Base-by-base conservation (phyloP, 164 flowering plant species). In the Malania oleifera region DNA sequence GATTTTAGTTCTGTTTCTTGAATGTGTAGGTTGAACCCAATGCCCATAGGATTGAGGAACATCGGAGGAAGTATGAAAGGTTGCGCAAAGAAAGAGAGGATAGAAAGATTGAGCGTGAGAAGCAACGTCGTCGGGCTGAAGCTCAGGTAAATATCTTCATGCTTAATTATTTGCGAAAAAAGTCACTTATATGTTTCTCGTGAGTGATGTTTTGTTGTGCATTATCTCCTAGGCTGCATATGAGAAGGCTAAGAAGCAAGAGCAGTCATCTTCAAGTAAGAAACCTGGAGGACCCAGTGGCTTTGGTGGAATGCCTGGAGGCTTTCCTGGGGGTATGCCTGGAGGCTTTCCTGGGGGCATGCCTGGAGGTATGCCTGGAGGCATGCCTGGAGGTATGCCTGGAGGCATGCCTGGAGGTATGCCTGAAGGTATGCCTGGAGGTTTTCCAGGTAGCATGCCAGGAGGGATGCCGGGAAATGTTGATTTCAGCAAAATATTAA, bases 31-130 rank as follows among this genome's bases (percentile, higher is more conserved):
- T 93, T 65, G 96, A 93, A 63, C 99, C 99, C 18, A 90, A 90
- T 73, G 89, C 82, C 20, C 95, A 85, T 63, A 86, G 70, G 77
- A 78, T 93, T 74, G 97, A 93, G 67, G 98, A 89, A 60, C 98
- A 93, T 56, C 91, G 83, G 24, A 69, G 87, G 65, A 93, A 90
- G 71, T 93, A 93, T 70, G 97, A 93, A 2, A 79, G 90, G 46
- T 59, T 89, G 66, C 82, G 71, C 37, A 87, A 84, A 65, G 93
- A 87, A 54, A 82, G 79, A 60, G 82, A 86, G 57, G 89, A 87
- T 5, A 86, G 72, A 58, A 82, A 68, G 69, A 57, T 56, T 68
- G 87, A 80, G 62, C 86, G 83, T 37, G 97, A 88, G 63, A 79
- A 92, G 56, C 87, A 69, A 57, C 82, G 86, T 19, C 87, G 92